phyloP scores from a whole-genome alignment of 108 stramenopile genomes.

The Nitzschia sp. region DNA sequence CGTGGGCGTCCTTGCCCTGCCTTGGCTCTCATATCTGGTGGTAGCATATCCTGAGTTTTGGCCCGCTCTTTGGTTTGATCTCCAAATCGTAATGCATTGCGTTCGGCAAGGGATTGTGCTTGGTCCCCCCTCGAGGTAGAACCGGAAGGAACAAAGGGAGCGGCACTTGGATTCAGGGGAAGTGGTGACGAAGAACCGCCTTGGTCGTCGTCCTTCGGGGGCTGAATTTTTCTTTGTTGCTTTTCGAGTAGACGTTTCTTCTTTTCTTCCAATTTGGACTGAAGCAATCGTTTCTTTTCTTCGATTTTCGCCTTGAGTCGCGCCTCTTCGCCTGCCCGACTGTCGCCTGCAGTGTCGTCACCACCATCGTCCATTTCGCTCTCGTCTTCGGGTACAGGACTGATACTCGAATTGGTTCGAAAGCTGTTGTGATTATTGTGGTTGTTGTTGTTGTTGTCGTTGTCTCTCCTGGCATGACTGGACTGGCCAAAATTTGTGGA shows the following conservation, averaged over 20 bases:
- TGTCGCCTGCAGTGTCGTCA: neutral
- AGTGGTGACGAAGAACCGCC: neutral
- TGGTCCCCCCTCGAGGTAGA: neutral
- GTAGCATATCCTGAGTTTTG: slow-evolving; percentile 13
- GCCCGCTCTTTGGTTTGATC: neutral
- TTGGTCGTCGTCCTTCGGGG: neutral
- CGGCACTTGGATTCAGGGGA: neutral
- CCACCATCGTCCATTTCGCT: neutral
- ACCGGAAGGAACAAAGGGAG: neutral
- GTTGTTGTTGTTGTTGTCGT: neutral
- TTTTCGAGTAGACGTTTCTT: slow-evolving; percentile 34
- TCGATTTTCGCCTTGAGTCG: slow-evolving; percentile 51
- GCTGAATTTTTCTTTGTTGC: slow-evolving; percentile 11
- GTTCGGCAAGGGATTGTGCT: slow-evolving; percentile 19
- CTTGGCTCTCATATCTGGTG: slow-evolving; percentile 2
- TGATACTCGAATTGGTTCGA: neutral
- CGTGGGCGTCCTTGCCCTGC: neutral
- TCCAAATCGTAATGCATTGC: slow-evolving; percentile 27
- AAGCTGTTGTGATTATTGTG: too few species aligned
- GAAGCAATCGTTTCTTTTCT: slow-evolving; percentile 35
- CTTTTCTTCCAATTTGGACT: slow-evolving; percentile 35
- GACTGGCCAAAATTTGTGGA: neutral
- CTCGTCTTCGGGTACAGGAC: neutral
- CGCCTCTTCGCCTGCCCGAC: slow-evolving; percentile 14
- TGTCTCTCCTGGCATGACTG: neutral